These are phyloP conservation scores for Cymodocea nodosa DNA, from an alignment of 116 monocot species.

Conservation along the genomic window DNA sequence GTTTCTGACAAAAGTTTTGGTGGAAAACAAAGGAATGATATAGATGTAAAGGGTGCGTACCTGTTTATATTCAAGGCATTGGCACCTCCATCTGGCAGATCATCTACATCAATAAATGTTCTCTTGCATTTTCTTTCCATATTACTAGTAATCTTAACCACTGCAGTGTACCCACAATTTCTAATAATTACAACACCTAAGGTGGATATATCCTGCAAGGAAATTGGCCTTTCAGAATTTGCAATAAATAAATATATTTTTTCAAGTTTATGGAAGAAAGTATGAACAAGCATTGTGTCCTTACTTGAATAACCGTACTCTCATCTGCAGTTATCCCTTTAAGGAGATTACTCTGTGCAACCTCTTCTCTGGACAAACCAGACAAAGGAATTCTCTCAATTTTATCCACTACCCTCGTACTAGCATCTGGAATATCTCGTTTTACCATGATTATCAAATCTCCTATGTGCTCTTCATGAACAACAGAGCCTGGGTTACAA, in stretches of 20 bases:
- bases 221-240: neutral
- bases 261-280: neutral
- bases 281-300: neutral
- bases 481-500: conserved; percentile 7
- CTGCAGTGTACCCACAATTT: conserved; percentile 16
- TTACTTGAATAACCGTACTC: conserved; percentile 61
- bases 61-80: conserved; percentile 22
- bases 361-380: conserved; percentile 27
- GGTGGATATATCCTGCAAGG: conserved; percentile 17
- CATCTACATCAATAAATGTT: conserved; percentile 13
- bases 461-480: conserved; percentile 53
- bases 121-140: conserved; percentile 3
- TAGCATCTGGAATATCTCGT: conserved; percentile 51
- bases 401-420: conserved; percentile 42
- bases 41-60: neutral
- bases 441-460: conserved; percentile 54
- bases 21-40: neutral
- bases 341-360: conserved; percentile 62
- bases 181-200: conserved; percentile 18
- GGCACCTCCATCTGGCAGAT: conserved; percentile 25
- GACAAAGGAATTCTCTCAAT: conserved; percentile 38
- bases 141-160: conserved; percentile 15
- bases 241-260: neutral
- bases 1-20: neutral
- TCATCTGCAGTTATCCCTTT: conserved; percentile 93